Conservation (phyloP, 1,139 yeast genomes). For the Eremothecium cymbalariae region DNA sequence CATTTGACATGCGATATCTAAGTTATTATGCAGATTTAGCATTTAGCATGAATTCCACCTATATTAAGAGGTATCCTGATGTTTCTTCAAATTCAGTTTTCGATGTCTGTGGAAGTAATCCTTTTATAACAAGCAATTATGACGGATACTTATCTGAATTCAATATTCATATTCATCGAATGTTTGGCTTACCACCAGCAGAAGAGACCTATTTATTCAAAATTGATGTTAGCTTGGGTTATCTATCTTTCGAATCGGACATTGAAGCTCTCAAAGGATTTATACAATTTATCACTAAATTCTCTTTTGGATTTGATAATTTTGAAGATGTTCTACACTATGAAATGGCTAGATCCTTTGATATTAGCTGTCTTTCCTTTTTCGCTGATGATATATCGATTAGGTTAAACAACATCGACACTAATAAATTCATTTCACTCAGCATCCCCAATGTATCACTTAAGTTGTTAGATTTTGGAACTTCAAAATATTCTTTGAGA, state of each 20-base stretch:
- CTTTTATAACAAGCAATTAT: conserved; percentile 9
- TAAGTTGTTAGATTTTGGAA: conserved; percentile 61
- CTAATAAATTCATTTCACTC: conserved; percentile 27
- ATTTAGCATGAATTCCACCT: conserved; percentile 30
- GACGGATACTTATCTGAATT: conserved; percentile 43
- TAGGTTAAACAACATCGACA: conserved; percentile 20
- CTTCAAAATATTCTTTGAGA: conserved; percentile 52
- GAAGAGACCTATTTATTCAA: conserved; percentile 84
- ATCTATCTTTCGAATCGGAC: conserved; percentile 46
- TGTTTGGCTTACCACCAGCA: conserved; percentile 85
- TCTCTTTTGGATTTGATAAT: conserved; percentile 61
- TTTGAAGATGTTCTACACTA: conserved; percentile 63
- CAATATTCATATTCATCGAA: conserved; percentile 72
- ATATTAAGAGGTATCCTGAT: conserved; percentile 30
- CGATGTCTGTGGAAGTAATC: conserved; percentile 29
- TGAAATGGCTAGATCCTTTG: conserved; percentile 51
- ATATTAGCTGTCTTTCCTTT: conserved; percentile 51
- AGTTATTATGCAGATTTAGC: conserved; percentile 86
- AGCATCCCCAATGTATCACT: conserved; percentile 38
- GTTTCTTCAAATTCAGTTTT: conserved; percentile 47
- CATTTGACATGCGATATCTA: conserved; percentile 75
- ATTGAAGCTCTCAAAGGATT: conserved; percentile 44
- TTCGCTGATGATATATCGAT: conserved; percentile 28
- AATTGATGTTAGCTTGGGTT: conserved; percentile 76
- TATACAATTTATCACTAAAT: conserved; percentile 37